phyloP scores from a whole-genome alignment of 148 eudicot genomes.

The Mesembryanthemum crystallinum region DNA sequence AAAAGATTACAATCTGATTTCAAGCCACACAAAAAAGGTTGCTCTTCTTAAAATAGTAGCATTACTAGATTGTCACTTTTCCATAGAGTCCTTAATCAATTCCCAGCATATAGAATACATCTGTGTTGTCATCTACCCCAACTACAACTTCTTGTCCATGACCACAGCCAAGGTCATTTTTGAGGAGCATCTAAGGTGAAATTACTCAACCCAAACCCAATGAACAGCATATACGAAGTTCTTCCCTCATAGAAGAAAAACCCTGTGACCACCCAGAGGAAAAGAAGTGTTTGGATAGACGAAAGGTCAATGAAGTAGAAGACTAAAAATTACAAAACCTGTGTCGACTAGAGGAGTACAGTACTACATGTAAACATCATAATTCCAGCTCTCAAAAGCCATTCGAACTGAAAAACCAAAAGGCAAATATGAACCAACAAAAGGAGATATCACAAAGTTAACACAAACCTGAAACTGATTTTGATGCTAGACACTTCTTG shows the following conservation, averaged over 20 bases:
- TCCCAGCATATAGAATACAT: too few species aligned
- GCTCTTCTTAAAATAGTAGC: too few species aligned
- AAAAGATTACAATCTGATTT: too few species aligned
- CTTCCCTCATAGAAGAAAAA: not conserved
- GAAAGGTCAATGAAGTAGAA: not conserved
- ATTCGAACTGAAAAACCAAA: not conserved
- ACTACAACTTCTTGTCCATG: too few species aligned
- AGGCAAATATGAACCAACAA: not conserved
- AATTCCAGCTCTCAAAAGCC: not conserved
- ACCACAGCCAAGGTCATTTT: not conserved
- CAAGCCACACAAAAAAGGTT: too few species aligned
- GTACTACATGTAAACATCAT: not conserved
- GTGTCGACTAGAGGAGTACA: not conserved
- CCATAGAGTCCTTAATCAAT: too few species aligned
- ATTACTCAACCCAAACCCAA: not conserved
- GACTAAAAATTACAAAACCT: not conserved
- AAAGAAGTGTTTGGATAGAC: not conserved
- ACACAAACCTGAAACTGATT: not conserved
- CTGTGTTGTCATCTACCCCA: too few species aligned
- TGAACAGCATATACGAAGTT: not conserved
- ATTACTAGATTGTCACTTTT: too few species aligned
- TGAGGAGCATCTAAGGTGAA: not conserved
- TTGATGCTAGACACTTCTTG: not conserved
- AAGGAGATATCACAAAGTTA: not conserved
- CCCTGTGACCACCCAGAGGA: not conserved